Evolutionary conservation across 2,329 filamentous ascomycete genomes (phyloP).

Genomic region (Byssoonygena ceratinophila): DNA sequence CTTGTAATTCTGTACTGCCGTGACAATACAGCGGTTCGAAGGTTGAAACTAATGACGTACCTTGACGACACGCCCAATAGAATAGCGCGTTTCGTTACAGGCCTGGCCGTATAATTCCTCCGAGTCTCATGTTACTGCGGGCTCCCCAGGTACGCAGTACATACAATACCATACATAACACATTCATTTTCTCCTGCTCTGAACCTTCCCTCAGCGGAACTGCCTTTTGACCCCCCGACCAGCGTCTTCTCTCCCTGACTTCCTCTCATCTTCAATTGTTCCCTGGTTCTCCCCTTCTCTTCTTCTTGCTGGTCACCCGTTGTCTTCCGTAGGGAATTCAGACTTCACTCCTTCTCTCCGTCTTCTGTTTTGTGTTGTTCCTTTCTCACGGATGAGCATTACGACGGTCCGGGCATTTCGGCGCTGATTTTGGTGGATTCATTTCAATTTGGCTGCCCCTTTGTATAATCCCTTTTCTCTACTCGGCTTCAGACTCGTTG

Average conservation of each 20-base stretch:
- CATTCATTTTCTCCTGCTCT: background rate
- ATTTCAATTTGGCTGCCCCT: background rate
- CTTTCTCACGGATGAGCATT: background rate
- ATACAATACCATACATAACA: too few species aligned
- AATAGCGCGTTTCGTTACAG: background rate
- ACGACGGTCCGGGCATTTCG: slow-evolving; percentile 1
- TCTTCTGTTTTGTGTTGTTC: background rate
- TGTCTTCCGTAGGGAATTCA: background rate
- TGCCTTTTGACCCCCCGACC: background rate
- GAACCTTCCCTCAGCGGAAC: background rate
- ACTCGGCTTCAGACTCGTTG: background rate
- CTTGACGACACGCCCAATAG: background rate
- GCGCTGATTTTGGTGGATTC: background rate
- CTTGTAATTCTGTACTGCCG: slow-evolving; percentile 3
- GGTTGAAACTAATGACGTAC: background rate
- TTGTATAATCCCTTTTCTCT: background rate
- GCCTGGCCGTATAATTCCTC: background rate
- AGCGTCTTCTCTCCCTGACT: background rate
- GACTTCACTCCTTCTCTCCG: background rate
- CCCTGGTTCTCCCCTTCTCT: background rate
- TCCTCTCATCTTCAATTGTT: background rate
- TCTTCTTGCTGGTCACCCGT: slow-evolving; percentile 7
- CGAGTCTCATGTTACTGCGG: background rate
- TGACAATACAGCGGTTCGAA: background rate
- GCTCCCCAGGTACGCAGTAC: background rate